A percentile compares a stretch with the other conserved stretches of the same genome.
These are phyloP conservation scores for Stellera chamaejasme DNA, from an alignment of 345 rosid species.

Conservation along the genomic window DNA sequence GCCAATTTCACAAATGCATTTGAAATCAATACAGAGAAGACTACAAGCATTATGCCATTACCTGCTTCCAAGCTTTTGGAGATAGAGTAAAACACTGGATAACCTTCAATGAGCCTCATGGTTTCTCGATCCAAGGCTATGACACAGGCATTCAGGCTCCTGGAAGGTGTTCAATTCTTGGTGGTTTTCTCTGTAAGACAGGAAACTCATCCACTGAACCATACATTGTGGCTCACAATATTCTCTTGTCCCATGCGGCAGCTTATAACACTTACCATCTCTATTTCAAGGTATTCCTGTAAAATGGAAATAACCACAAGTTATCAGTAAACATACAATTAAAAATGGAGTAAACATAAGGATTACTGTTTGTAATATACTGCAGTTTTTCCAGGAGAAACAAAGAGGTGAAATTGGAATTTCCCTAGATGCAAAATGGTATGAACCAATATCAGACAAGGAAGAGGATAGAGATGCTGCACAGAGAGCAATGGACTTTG, in stretches of 20 bases:
- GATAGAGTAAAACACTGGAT: constrained; percentile 88
- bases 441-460: constrained; percentile 54
- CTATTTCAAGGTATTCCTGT: constrained; percentile 48
- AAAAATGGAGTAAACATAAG: background rate
- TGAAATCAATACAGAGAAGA: constrained; percentile 44
- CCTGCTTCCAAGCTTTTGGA: constrained; percentile 79
- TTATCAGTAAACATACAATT: background rate
- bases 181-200: constrained; percentile 52
- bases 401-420: constrained; percentile 77
- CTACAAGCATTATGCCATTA: constrained; percentile 63
- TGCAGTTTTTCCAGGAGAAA: constrained; percentile 29
- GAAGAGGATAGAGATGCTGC: constrained; percentile 84
- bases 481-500: constrained; percentile 72
- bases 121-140: constrained; percentile 77
- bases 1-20: constrained; percentile 4
- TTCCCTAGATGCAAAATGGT: constrained; percentile 81
- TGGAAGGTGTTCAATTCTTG: constrained; percentile 83
- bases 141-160: constrained; percentile 94
- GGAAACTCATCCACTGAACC: constrained; percentile 82
- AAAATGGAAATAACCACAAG: background rate
- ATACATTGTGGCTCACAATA: constrained; percentile 76
- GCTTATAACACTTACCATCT: constrained; percentile 54
- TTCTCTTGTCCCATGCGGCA: constrained; percentile 78
- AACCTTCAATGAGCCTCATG: constrained; percentile 92
- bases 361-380: background rate